Base-by-base conservation (phyloP, 306 rosid genomes). In the Vigna nakashimae region DNA sequence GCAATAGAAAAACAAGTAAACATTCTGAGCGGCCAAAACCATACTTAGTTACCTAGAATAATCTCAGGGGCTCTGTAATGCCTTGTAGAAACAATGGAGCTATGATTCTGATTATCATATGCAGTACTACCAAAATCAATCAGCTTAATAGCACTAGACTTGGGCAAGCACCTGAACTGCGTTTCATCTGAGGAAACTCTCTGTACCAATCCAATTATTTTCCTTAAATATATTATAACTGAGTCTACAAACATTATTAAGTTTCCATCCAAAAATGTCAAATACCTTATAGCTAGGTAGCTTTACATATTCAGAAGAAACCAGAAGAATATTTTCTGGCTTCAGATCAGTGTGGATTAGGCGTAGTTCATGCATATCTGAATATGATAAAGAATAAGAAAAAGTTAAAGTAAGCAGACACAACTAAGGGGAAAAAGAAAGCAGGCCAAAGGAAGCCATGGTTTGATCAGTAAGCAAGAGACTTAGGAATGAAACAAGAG, bases 101-200 rank as follows among this genome's bases (percentile, higher is more conserved):
- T 89, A 88, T 89, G 98, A 52, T 71, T 88, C 90, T 94, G 91
- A 87, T 89, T 88, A 81, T 90, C 98, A 90, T 67, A 88, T 73
- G 92, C 94, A 78, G 98, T 80, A 90, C 98, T 94, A 85, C 98
- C 98, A 87, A 94, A 94, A 92, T 94, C 98, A 88, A 94, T 94
- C 94, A 94, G 96, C 96, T 94, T 94, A 91, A 94, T 91, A 87
- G 97, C 96, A 90, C 97, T 91, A 85, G 98, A 94, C 94, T 91
- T 94, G 88, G 98, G 98, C 93, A 94, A 91, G 92, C 93, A 90
- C 89, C 94, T 87, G 93, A 82, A 82, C 78, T 90, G 90, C 73
- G 36, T 86, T 84, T 86, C 97, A 82, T 87, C 97, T 63, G 98
- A 89, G 72, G 83, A 86, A 86, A 85, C 71, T 86, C 89, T 91